phyloP scores from a whole-genome alignment of 2,329 filamentous ascomycete genomes.

The Mollisiaceae sp. region DNA sequence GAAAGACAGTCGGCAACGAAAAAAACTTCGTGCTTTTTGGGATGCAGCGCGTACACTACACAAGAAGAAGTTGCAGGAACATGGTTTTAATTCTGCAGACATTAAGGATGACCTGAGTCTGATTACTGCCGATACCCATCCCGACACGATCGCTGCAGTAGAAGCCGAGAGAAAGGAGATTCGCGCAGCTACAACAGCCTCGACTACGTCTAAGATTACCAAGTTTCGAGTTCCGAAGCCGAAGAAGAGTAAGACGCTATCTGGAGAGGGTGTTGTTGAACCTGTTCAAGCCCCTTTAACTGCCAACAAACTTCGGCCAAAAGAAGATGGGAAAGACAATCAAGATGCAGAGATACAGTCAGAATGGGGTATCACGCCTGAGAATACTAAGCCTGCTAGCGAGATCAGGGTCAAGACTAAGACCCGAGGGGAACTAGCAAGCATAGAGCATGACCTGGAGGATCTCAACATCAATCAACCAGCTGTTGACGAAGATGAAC shows the following conservation, averaged over 20 bases:
- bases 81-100: background rate
- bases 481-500: background rate
- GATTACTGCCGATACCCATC: background rate
- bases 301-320: background rate
- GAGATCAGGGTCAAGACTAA: background rate
- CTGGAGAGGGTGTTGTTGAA: background rate
- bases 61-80: background rate
- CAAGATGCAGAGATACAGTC: background rate
- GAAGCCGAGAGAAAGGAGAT: background rate
- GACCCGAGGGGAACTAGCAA: background rate
- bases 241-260: background rate
- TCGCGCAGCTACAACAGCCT: background rate
- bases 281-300: background rate
- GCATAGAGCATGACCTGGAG: background rate
- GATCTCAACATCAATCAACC: background rate
- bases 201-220: background rate
- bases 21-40: background rate
- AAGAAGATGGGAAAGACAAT: background rate
- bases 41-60: background rate
- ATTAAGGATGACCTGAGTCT: background rate
- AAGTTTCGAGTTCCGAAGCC: background rate
- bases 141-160: background rate
- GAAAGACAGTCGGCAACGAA: background rate
- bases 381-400: background rate
- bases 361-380: constrained; percentile 2